Percentiles rank a stretch among this genome's conserved stretches.
phyloP scores from a whole-genome alignment of 768 basidiomycete genomes.

The Pleurotus sapidus region DNA sequence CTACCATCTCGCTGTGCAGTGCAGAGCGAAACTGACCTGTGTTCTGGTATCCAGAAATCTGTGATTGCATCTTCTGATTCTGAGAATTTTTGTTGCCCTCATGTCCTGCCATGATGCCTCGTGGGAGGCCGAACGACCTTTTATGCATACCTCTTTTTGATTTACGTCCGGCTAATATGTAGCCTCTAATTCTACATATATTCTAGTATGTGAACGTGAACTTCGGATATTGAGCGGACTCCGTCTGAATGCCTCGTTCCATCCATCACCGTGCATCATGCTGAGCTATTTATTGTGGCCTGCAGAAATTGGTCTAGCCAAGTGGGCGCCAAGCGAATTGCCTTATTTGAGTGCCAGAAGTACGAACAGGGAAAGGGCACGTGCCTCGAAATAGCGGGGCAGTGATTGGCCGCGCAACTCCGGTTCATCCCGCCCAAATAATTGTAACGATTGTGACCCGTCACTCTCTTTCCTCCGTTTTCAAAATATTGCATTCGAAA shows the following conservation, averaged over 20 bases:
- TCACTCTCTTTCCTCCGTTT: slow-evolving; percentile 33
- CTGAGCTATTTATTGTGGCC: too few species aligned
- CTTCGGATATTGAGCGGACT: background rate
- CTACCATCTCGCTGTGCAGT: slow-evolving; percentile 1
- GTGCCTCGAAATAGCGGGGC: background rate
- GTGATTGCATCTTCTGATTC: slow-evolving; percentile 66
- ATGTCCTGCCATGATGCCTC: slow-evolving; percentile 7
- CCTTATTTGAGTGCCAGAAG: background rate
- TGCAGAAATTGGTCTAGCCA: background rate
- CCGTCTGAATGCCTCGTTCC: background rate
- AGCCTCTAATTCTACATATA: background rate
- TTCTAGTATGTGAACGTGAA: background rate
- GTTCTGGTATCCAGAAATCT: slow-evolving; percentile 48
- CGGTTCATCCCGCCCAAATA: slow-evolving; percentile 12
- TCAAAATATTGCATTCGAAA: slow-evolving; percentile 57
- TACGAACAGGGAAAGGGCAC: background rate
- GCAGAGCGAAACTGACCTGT: slow-evolving; percentile 4
- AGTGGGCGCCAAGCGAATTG: slow-evolving; percentile 4
- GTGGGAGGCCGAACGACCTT: background rate
- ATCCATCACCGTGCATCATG: too few species aligned
- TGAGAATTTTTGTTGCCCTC: slow-evolving; percentile 5
- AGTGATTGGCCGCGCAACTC: slow-evolving; percentile 2
- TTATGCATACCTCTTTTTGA: slow-evolving; percentile 2
- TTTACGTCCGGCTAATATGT: background rate
- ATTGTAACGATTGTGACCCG: slow-evolving; percentile 42